A percentile compares a stretch with the other conserved stretches of the same genome.
Conservation (phyloP, 2,329 filamentous ascomycete genomes). For the Paramyrothecium sp. region DNA sequence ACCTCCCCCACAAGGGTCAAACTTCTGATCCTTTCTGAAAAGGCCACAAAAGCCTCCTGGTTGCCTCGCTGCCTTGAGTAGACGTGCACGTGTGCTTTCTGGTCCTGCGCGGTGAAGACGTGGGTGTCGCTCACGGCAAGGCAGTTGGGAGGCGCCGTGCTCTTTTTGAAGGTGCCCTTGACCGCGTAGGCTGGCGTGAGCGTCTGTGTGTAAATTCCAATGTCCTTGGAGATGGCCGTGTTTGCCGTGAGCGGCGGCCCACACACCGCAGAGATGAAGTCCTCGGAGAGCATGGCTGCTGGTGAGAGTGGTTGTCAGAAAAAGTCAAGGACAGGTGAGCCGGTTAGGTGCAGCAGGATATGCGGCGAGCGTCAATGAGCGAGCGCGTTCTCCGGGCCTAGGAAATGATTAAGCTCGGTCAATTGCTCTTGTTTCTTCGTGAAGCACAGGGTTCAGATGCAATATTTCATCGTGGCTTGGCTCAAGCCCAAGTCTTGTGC, state of each 20-base stretch:
- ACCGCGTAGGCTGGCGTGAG: constrained; percentile 75
- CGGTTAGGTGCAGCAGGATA: too few relatives aligned
- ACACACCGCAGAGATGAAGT: constrained; percentile 57
- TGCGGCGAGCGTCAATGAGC: too few relatives aligned
- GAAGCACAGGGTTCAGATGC: neutral
- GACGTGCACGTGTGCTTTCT: constrained; percentile 90
- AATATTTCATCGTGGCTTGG: too few relatives aligned
- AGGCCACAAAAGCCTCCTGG: constrained; percentile 85
- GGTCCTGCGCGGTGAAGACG: constrained; percentile 86
- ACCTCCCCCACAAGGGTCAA: constrained; percentile 71
- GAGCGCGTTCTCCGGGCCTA: too few relatives aligned
- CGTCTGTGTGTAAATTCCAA: constrained; percentile 83
- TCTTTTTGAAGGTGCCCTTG: constrained; percentile 86
- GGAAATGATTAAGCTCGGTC: too few relatives aligned
- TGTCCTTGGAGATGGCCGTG: constrained; percentile 69
- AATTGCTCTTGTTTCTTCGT: neutral
- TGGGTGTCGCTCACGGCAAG: constrained; percentile 79
- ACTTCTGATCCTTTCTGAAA: constrained; percentile 82
- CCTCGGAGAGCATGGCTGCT: constrained; percentile 64
- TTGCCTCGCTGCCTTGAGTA: constrained; percentile 82
- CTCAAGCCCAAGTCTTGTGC: too few relatives aligned
- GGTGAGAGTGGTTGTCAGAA: too few relatives aligned
- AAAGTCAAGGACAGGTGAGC: neutral
- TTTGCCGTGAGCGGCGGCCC: constrained; percentile 59
- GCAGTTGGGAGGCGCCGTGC: constrained; percentile 74